These are phyloP conservation scores for Pseudogymnoascus sp. DNA, from an alignment of 2,329 filamentous ascomycete genomes.

Conservation along the genomic window DNA sequence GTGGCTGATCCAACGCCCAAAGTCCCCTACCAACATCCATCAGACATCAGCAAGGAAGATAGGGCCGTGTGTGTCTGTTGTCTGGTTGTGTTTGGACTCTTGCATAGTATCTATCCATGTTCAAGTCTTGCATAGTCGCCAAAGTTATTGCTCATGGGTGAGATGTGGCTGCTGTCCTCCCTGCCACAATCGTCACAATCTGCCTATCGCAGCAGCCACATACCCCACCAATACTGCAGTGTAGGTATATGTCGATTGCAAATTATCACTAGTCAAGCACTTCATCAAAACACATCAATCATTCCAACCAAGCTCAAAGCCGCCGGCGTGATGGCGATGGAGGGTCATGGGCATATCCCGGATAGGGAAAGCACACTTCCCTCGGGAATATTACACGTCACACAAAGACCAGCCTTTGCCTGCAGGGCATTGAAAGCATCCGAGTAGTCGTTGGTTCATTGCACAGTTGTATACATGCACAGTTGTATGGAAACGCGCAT, in stretches of 20 bases:
- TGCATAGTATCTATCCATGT: neutral
- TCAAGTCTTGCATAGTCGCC: neutral
- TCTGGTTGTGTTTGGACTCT: neutral
- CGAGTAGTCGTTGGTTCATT: neutral
- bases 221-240: neutral
- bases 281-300: neutral
- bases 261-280: neutral
- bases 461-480: conserved; percentile 3
- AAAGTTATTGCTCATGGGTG: neutral
- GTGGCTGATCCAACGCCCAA: conserved; percentile 6
- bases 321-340: neutral
- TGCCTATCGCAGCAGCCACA: neutral
- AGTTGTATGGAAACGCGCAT: conserved; percentile 1
- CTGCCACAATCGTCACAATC: neutral
- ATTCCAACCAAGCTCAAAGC: neutral
- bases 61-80: neutral
- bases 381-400: neutral
- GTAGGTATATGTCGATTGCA: neutral
- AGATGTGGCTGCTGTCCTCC: neutral
- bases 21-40: neutral
- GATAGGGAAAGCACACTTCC: neutral
- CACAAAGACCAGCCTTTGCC: neutral
- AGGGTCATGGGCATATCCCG: neutral
- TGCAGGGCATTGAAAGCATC: neutral
- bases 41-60: neutral